phyloP scores from a whole-genome alignment of 2,329 filamentous ascomycete species.

The Periconia sp. region DNA sequence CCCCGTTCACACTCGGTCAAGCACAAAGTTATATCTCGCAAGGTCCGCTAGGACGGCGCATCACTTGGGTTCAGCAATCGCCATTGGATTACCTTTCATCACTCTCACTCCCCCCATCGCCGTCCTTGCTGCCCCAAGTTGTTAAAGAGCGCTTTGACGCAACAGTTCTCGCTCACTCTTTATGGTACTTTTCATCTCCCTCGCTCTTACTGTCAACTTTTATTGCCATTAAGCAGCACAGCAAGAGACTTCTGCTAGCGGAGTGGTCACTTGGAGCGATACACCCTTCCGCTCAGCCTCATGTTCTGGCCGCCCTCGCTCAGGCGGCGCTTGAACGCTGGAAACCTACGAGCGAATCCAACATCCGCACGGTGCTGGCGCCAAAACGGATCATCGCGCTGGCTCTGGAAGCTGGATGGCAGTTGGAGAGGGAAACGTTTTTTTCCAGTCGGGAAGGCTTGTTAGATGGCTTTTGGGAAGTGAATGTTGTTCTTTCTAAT shows the following conservation, averaged over 20 bases:
- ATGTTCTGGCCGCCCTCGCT: constrained; percentile 56
- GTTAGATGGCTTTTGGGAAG: constrained; percentile 48
- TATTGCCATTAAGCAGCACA: constrained; percentile 35
- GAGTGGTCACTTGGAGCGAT: constrained; percentile 52
- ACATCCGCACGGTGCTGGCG: constrained; percentile 52
- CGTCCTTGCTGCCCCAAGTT: constrained; percentile 18
- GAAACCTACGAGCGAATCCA: constrained; percentile 43
- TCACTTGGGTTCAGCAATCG: constrained; percentile 23
- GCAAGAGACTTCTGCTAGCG: constrained; percentile 46
- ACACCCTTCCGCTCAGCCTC: constrained; percentile 45
- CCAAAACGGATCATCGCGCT: constrained; percentile 46
- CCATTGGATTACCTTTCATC: constrained; percentile 49
- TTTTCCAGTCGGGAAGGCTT: constrained; percentile 45
- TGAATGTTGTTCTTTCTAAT: constrained; percentile 1
- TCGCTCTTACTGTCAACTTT: constrained; percentile 43
- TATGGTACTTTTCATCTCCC: constrained; percentile 57
- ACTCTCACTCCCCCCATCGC: constrained; percentile 27
- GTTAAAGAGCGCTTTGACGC: constrained; percentile 44
- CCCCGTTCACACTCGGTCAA: constrained; percentile 48
- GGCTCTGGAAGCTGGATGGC: constrained; percentile 43
- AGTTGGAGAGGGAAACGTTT: constrained; percentile 37
- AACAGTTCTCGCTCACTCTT: constrained; percentile 53
- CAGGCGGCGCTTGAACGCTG: constrained; percentile 49
- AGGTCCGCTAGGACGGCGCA: no score
- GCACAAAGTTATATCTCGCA: constrained; percentile 48